Evolutionary conservation across 2,329 filamentous ascomycete species (phyloP), one percentile per base, ranked within the genome.

Genomic region (Paramyrothecium roridum): DNA sequence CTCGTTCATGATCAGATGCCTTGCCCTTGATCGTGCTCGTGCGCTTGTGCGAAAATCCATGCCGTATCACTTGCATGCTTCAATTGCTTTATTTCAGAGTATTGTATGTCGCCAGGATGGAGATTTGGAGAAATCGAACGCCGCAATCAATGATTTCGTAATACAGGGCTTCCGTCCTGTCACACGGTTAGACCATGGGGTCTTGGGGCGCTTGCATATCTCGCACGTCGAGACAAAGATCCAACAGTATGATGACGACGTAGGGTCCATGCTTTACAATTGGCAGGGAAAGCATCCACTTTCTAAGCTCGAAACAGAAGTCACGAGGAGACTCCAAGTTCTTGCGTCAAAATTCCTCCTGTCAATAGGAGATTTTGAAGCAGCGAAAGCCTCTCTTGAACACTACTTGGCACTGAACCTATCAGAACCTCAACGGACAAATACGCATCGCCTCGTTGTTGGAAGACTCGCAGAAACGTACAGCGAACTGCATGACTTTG

Each of bases 171-270:
- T 62, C 3, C 51, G 54, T 1, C 56, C 58, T 0, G 26, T 46
- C 1, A 68, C 63, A 0, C 61, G 65, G 7, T 60, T 61, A 7
- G 68, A 71, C 17, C 68, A 69, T 2, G 67, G 68, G 0, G 30
- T 72, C 0, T 56, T 56, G 7, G 70, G 70, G n/a, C 62, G 70
- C 2, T 56, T 72, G 3, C 70, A 72, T 21, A 69, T 72, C 1
- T 70, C 70, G 0, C 63, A 65, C n/a, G 58, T 72, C 2, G 70
- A 72, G 40, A 72, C 69, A 37, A 72, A 70, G 51, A 69, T 72
- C 2, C 64, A 67, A 21, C 60, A 63, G 1, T 70, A 69, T 46
- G 69, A 71, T 7, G 56, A 55, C 0, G 67, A 67, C 12, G 63
- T 71, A 3, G 59, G 66, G 0, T 59, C 63, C 0, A 61, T 56